Percentiles rank a stretch among this genome's conserved stretches.
phyloP scores from a whole-genome alignment of 495 filamentous ascomycete genomes.

The Pyrenula aspistea region DNA sequence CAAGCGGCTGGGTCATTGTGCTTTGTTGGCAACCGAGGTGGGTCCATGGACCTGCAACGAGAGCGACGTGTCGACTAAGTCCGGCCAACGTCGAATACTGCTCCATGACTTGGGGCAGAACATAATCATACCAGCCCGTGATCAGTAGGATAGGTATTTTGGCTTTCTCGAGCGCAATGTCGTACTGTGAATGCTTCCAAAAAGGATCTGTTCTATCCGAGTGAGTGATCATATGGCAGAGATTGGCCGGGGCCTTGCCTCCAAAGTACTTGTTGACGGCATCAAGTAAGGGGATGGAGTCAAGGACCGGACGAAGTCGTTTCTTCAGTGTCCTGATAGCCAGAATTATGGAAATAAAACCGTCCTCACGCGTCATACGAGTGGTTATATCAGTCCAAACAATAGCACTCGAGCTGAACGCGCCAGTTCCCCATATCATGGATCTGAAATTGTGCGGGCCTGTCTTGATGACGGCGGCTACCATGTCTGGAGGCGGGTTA shows the following conservation, averaged over 20 bases:
- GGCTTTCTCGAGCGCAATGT: slow-evolving; percentile 11
- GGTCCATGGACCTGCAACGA: too few species aligned
- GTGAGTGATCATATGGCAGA: slow-evolving; percentile 8
- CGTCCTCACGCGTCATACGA: slow-evolving; percentile 1
- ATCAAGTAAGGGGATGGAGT: slow-evolving; percentile 10
- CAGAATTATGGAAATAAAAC: slow-evolving; percentile 7
- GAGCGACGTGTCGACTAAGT: too few species aligned
- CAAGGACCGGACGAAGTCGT: too few species aligned
- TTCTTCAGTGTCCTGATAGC: slow-evolving; percentile 5
- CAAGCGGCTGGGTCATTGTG: too few species aligned
- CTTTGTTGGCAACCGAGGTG: too few species aligned
- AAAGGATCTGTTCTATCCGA: slow-evolving; percentile 11
- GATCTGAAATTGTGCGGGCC: slow-evolving; percentile 14
- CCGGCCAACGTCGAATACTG: slow-evolving; percentile 12
- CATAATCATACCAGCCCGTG: slow-evolving; percentile 19
- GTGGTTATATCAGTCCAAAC: slow-evolving; percentile 14
- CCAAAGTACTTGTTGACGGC: slow-evolving; percentile 11
- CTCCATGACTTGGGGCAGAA: slow-evolving; percentile 12
- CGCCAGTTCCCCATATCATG: slow-evolving; percentile 15
- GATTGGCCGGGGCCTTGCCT: slow-evolving; percentile 9
- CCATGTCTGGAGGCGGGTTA: slow-evolving; percentile 14
- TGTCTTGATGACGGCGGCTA: slow-evolving; percentile 14
- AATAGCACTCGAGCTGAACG: slow-evolving; percentile 13
- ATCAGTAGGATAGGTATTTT: slow-evolving; percentile 18
- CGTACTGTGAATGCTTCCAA: slow-evolving; percentile 8